A percentile compares a stretch with the other conserved stretches of the same genome.
phyloP scores from a whole-genome alignment of 495 filamentous ascomycete genomes.

The Aspergillus sparsus region DNA sequence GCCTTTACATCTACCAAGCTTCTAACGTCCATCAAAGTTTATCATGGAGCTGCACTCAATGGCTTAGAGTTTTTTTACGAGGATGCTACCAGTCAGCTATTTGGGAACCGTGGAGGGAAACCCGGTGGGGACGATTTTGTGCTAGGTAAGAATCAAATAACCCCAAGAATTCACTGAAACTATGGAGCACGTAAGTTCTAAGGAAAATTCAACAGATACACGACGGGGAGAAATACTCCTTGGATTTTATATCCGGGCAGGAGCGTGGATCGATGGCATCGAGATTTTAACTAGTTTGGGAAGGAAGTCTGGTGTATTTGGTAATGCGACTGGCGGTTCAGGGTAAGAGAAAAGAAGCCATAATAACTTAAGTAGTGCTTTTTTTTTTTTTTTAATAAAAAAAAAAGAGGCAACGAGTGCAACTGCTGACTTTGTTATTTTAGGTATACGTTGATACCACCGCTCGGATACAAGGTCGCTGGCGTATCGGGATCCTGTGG shows the following conservation, averaged over 20 bases:
- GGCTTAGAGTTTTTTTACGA: constrained; percentile 94
- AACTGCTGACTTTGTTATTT: neutral
- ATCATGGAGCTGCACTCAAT: constrained; percentile 76
- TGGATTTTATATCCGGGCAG: constrained; percentile 82
- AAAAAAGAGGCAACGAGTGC: constrained; percentile 17
- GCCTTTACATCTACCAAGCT: constrained; percentile 69
- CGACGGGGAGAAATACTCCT: constrained; percentile 82
- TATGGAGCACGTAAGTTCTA: neutral
- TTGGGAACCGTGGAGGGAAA: constrained; percentile 81
- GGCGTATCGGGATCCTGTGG: constrained; percentile 83
- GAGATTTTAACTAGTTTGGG: constrained; percentile 89
- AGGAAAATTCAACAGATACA: constrained; percentile 57
- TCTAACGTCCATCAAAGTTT: constrained; percentile 72
- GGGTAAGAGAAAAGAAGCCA: constrained; percentile 57
- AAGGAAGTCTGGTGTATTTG: constrained; percentile 80
- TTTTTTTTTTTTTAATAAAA: too few species aligned
- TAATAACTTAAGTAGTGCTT: constrained; percentile 5
- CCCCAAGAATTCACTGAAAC: constrained; percentile 3
- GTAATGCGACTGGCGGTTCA: constrained; percentile 77
- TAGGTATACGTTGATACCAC: constrained; percentile 87
- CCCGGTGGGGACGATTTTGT: constrained; percentile 74
- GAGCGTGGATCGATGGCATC: constrained; percentile 85
- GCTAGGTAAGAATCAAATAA: constrained; percentile 58
- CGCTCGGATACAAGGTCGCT: constrained; percentile 84
- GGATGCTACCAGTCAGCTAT: constrained; percentile 81